Evolutionary conservation across 1,139 yeast genomes (phyloP), one percentile per base, ranked within the genome.

Genomic region (Trichomonascaceae sp.): DNA sequence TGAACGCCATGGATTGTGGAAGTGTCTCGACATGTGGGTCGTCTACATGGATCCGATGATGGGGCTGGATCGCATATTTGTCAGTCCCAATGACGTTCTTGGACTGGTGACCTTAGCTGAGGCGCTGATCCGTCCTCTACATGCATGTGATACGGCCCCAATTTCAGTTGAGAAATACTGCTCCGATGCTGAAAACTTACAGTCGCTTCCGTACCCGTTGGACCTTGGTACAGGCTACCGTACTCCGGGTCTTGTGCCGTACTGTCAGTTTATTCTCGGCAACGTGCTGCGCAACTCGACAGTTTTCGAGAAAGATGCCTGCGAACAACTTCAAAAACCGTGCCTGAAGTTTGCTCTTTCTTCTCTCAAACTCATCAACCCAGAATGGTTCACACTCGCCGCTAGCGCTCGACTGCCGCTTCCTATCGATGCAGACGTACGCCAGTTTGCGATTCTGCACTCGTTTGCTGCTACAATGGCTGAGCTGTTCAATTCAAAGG

Each of bases 231-330:
- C 54, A 13, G 63, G 65, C 1, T 71, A 75, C 43, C 65, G 93
- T 47, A 70, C 66, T 32, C 61, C 60, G 5, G 94, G 95, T 2
- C 57, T 84, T 8, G 74, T 87, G 74, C 87, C 93, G 3, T 87
- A 85, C 46, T 58, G 81, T 35, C 92, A 82, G 39, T 84, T 71
- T 46, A 52, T 84, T 17, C 53, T 80, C 27, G 57, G 66, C n/a
- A 80, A 78, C 29, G 71, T 84, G 1, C 71, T 87, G 44, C 69
- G 67, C 13, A 66, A 62, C 3, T 56, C 70, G 0, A 44, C 44
- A 1, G 52, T 49, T 16, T 48, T 63, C 11, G 32, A 52, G 1
- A 37, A 35, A 4, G 55, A 55, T 0, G 73, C 70, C 23, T 64
- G 60, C 37, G 47, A 59, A 4, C 55, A 62, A 1, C 51, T 85